phyloP scores from a whole-genome alignment of 768 basidiomycete species.

The Termitomyces sp. region DNA sequence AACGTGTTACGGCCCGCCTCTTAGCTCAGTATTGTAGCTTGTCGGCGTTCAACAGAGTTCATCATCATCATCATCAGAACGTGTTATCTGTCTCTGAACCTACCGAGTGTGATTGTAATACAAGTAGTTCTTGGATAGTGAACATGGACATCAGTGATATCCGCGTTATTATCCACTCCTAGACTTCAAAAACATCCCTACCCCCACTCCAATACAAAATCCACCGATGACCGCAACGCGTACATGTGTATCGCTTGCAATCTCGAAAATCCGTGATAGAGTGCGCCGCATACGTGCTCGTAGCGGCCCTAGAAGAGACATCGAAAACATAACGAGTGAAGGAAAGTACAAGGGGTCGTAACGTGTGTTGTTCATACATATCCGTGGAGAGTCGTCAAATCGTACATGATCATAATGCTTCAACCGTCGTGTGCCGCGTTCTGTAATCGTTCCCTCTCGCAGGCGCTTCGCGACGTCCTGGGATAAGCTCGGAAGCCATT shows the following conservation, averaged over 20 bases:
- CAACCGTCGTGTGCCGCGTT: conserved; percentile 10
- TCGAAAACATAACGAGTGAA: conserved; percentile 55
- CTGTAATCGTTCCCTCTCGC: conserved; percentile 35
- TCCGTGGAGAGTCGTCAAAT: conserved; percentile 6
- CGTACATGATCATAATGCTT: neutral
- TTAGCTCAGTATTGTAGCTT: no score
- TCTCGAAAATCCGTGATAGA: conserved; percentile 19
- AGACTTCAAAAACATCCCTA: conserved; percentile 24
- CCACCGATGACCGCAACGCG: conserved; percentile 34
- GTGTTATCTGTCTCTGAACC: neutral
- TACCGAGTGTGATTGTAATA: neutral
- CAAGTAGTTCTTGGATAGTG: neutral
- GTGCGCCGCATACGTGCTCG: conserved; percentile 24
- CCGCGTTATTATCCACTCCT: neutral
- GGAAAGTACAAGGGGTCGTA: conserved; percentile 70
- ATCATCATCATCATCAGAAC: neutral
- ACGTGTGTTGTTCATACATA: conserved; percentile 8
- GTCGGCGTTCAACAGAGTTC: no score
- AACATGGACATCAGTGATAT: neutral
- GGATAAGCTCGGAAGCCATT: conserved; percentile 61
- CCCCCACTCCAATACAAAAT: conserved; percentile 37
- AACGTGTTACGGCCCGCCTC: neutral
- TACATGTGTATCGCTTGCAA: conserved; percentile 25
- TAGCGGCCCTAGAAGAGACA: conserved; percentile 56
- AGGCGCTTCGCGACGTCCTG: conserved; percentile 54